Conservation (phyloP, 768 basidiomycete species). For the Amanita exitialis region DNA sequence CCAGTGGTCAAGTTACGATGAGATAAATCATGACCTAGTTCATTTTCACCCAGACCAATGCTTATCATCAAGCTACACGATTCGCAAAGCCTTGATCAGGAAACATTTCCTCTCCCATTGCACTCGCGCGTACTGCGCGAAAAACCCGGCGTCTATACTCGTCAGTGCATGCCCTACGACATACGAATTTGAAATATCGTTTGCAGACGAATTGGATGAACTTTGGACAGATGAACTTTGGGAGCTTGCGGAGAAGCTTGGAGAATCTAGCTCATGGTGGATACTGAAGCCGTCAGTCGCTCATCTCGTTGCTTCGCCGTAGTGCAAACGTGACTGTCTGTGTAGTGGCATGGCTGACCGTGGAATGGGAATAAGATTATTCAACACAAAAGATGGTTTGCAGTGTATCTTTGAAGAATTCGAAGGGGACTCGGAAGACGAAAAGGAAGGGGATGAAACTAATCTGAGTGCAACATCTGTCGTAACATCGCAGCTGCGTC, state of each 20-base stretch:
- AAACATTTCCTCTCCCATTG: conserved; percentile 85
- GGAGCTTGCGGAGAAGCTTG: conserved; percentile 64
- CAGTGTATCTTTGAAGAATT: conserved; percentile 73
- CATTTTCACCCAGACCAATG: conserved; percentile 36
- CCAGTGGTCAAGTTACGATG: conserved; percentile 88
- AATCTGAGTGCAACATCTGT: conserved; percentile 42
- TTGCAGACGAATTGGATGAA: conserved; percentile 92
- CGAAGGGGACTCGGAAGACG: conserved; percentile 42
- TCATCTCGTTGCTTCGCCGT: conserved; percentile 4
- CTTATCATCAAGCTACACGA: conserved; percentile 77
- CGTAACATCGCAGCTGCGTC: conserved; percentile 78
- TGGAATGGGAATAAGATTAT: conserved; percentile 90
- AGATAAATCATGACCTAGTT: conserved; percentile 68
- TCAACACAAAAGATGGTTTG: conserved; percentile 67
- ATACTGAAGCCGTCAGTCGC: conserved; percentile 76
- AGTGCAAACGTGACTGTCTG: not conserved
- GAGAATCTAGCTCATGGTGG: conserved; percentile 60
- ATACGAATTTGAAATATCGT: conserved; percentile 79
- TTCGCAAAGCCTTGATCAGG: conserved; percentile 88
- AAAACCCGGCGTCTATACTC: conserved; percentile 53
- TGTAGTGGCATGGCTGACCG: conserved; percentile 84
- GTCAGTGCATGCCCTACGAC: conserved; percentile 54
- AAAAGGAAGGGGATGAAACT: conserved; percentile 26
- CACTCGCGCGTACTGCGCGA: conserved; percentile 61
- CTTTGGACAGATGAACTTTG: conserved; percentile 88